Evolutionary conservation across 1,284 basidiomycete species (phyloP).

Genomic region (Trichosporon coremiiforme): DNA sequence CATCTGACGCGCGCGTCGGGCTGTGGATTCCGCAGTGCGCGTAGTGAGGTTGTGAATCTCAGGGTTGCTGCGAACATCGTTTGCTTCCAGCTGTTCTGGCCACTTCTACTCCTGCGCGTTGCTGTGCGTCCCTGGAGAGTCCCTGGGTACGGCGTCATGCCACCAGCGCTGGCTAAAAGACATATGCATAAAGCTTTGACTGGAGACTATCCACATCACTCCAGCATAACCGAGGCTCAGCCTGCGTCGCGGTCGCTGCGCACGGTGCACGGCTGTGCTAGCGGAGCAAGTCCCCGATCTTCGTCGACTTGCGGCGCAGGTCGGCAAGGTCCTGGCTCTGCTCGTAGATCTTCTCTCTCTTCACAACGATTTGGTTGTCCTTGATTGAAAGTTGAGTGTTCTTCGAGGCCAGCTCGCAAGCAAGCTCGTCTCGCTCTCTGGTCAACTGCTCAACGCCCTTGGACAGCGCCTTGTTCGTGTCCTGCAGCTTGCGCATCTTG

Average conservation of each 20-base stretch:
- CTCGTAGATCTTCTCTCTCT: constrained; percentile 1
- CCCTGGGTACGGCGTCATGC: background rate
- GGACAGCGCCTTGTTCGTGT: background rate
- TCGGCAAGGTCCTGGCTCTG: background rate
- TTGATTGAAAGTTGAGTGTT: background rate
- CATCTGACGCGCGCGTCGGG: background rate
- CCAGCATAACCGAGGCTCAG: background rate
- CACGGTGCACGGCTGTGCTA: background rate
- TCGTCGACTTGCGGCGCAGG: background rate
- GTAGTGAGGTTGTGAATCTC: background rate
- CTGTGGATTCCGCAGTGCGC: background rate
- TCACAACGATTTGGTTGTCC: background rate
- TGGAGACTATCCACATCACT: background rate
- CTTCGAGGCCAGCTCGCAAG: background rate
- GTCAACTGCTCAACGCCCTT: background rate
- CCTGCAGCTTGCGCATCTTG: background rate
- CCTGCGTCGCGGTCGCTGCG: background rate
- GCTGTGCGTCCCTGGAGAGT: background rate
- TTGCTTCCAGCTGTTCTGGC: constrained; percentile 2
- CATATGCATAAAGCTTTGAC: constrained; percentile 5
- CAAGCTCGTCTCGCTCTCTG: background rate
- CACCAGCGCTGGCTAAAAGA: background rate
- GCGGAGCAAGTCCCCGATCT: background rate
- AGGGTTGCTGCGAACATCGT: background rate
- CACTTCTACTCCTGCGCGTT: background rate